A percentile compares a stretch with the other conserved stretches of the same genome.
These are phyloP conservation scores for Jamesozyma hellenica DNA, from an alignment of 805 yeast species.

Conservation along the genomic window DNA sequence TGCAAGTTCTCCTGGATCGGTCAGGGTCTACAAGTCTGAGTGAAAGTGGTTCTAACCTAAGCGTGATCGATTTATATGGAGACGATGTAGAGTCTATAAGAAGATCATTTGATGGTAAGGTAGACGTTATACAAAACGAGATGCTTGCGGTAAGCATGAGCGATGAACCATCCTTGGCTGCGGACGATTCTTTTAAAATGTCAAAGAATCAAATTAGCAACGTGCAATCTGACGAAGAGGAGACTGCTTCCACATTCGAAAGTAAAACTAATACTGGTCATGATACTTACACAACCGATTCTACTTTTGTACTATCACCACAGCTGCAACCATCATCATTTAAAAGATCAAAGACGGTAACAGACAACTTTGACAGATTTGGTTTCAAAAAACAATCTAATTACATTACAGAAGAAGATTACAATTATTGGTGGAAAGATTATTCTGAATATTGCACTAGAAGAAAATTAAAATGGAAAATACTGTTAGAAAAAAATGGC, in stretches of 20 bases:
- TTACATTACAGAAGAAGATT: conserved; percentile 43
- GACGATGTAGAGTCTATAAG: conserved; percentile 16
- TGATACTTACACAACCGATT: background rate
- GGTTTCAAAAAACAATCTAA: conserved; percentile 70
- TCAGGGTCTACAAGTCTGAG: background rate
- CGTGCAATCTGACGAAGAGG: background rate
- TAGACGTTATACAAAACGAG: background rate
- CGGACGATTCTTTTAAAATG: too few species aligned
- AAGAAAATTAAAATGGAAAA: conserved; percentile 70
- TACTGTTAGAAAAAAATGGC: conserved; percentile 59
- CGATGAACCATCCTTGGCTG: too few species aligned
- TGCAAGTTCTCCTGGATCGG: background rate
- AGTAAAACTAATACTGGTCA: background rate
- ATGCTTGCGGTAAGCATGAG: too few species aligned
- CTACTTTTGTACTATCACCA: too few species aligned
- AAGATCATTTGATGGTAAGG: conserved; percentile 2
- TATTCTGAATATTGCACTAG: conserved; percentile 55
- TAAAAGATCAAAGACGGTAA: background rate
- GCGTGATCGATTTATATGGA: conserved; percentile 32
- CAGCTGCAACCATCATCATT: too few species aligned
- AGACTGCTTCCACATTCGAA: background rate
- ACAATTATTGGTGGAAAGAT: conserved; percentile 64
- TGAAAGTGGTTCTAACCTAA: conserved; percentile 23
- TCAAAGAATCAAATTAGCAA: too few species aligned
- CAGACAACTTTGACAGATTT: conserved; percentile 52